Evolutionary conservation across 306 rosid species (phyloP).

Genomic region (Canavalia gladiata): DNA sequence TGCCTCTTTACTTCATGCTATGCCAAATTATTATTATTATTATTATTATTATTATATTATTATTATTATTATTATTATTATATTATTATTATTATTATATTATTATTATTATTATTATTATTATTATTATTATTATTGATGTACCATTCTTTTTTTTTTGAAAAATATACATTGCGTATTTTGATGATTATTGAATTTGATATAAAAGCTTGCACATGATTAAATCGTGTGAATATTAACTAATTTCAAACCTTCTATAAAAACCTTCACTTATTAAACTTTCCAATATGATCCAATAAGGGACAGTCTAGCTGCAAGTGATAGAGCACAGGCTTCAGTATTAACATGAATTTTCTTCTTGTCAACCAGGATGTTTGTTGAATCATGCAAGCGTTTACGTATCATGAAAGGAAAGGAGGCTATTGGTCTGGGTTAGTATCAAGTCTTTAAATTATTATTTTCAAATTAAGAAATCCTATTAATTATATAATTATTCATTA

Average conservation of each 20-base stretch:
- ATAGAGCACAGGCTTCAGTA: background rate
- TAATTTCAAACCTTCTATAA: background rate
- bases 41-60: no score
- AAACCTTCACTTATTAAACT: background rate
- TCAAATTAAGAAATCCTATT: background rate
- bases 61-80: background rate
- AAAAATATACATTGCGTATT: background rate
- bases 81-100: background rate
- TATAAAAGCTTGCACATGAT: background rate
- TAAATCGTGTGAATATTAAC: background rate
- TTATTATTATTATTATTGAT: background rate
- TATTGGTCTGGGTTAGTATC: conserved; percentile 78
- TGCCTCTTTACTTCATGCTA: background rate
- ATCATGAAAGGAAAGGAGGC: conserved; percentile 97
- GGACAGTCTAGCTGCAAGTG: background rate
- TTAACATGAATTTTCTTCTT: conserved; percentile 11
- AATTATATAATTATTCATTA: background rate
- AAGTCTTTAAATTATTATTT: conserved; percentile 8
- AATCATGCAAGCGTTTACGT: conserved; percentile 92
- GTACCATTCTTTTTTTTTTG: background rate
- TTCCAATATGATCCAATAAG: background rate
- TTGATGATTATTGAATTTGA: background rate
- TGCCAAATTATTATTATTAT: background rate
- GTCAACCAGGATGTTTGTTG: conserved; percentile 86
- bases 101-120: background rate